phyloP scores from a whole-genome alignment of 75 land plant genomes.

The Selaginella tamariscina region DNA sequence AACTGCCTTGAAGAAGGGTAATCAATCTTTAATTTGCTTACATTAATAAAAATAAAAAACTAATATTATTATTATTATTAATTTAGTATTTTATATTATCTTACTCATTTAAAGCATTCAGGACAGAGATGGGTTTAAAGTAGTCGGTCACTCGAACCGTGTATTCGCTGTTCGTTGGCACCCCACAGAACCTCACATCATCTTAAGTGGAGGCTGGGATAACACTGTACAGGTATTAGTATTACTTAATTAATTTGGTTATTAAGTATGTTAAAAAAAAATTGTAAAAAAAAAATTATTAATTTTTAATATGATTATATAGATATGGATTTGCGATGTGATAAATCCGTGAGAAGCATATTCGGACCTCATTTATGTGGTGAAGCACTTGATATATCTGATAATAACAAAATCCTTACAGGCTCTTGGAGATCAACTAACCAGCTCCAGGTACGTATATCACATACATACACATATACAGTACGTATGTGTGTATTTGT shows the following conservation, averaged over 20 bases:
- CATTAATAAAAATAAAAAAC: too few relatives aligned
- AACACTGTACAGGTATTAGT: constrained; percentile 22
- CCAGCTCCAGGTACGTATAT: constrained; percentile 20
- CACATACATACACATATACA: not conserved
- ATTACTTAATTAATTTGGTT: not conserved
- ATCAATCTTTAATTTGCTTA: too few relatives aligned
- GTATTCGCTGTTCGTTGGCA: constrained; percentile 32
- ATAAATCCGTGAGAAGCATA: constrained; percentile 33
- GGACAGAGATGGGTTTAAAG: constrained; percentile 23
- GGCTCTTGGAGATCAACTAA: constrained; percentile 25
- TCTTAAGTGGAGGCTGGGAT: constrained; percentile 34
- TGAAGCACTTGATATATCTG: constrained; percentile 22
- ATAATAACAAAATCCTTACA: constrained; percentile 14
- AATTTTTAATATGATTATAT: not conserved
- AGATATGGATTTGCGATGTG: constrained; percentile 27
- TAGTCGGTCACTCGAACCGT: constrained; percentile 25
- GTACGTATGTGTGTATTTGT: not conserved
- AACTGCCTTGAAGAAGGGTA: constrained; percentile 23
- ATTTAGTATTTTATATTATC: too few relatives aligned
- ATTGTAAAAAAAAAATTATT: not conserved
- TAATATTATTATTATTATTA: too few relatives aligned
- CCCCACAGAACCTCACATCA: constrained; percentile 14
- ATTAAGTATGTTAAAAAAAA: not conserved
- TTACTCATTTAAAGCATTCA: not conserved
- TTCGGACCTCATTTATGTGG: constrained; percentile 25